Evolutionary conservation across 192 early-diverging fungal species (phyloP), one percentile per base, ranked within the genome.

Genomic region (Geranomyces michiganensis): DNA sequence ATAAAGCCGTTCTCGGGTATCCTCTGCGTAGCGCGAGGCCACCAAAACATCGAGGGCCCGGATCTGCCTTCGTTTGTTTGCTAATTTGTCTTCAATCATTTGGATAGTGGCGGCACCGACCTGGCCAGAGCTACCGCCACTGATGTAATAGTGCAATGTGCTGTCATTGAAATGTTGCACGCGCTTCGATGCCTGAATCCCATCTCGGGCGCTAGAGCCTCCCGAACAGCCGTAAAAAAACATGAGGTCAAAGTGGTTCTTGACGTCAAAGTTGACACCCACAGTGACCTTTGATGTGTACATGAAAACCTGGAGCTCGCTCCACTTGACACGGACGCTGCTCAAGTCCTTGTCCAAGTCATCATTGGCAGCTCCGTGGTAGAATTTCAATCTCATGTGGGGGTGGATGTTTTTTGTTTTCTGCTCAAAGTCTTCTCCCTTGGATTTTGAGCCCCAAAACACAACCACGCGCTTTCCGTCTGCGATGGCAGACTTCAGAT

Each of bases 111-210:
- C 59, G 33, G 59, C 33, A 2, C 59, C 59, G 29, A 29, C 29
- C 27, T 62, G 33, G 29, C 59, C 59, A 55, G 51, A 55, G 14
- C 51, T 55, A 32, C 59, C 59, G 27, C 59, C 59, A 36, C 59
- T 62, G 59, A 62, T 62, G 31, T 26, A 62, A 62, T 62, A 62
- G 19, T 62, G 59, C 9, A 62, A 32, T n/a, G 59, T 62, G 59
- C 29, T 36, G 31, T 62, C 59, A 36, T 36, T 29, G 27, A 62
- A 36, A 36, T 62, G 59, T 36, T 26, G 27, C 2, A 62, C 59
- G 19, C 59, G 59, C 31, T 32, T 62, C 27, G 59, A 32, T 2
- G 59, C 59, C 59, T 62, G 59, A 32, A 62, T 62, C n/a, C 27
- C 59, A 21, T 62, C 59, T 7, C 59, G 59, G 33, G 59, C 59